phyloP scores from a whole-genome alignment of 2,329 filamentous ascomycete species.

The Coniella lustricola region DNA sequence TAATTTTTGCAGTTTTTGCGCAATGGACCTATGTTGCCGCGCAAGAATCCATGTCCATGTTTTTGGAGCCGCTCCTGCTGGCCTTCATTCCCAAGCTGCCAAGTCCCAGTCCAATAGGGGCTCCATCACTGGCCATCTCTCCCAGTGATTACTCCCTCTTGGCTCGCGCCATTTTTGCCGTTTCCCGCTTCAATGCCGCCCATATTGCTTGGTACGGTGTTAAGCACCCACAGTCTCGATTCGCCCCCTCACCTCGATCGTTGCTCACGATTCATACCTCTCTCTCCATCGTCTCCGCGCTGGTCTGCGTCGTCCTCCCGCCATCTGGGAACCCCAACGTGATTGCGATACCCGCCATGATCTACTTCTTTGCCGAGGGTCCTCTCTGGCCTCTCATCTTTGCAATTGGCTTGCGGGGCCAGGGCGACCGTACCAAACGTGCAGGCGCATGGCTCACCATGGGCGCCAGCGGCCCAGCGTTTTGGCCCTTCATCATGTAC shows the following conservation, averaged over 20 bases:
- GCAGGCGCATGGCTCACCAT: constrained; percentile 73
- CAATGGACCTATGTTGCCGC: constrained; percentile 76
- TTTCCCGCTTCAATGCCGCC: constrained; percentile 64
- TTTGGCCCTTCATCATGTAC: constrained; percentile 69
- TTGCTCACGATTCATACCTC: constrained; percentile 57
- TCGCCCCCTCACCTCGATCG: constrained; percentile 58
- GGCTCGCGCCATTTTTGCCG: constrained; percentile 64
- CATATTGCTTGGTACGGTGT: constrained; percentile 54
- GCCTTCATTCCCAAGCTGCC: constrained; percentile 27
- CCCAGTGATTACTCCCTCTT: constrained; percentile 63
- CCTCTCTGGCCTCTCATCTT: constrained; percentile 80
- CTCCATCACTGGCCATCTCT: constrained; percentile 43
- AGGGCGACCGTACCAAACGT: constrained; percentile 73
- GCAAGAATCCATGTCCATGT: constrained; percentile 60
- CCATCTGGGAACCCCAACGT: constrained; percentile 37
- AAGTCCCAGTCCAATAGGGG: constrained; percentile 21
- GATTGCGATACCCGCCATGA: constrained; percentile 52
- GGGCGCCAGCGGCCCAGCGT: constrained; percentile 64
- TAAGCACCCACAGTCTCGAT: constrained; percentile 33
- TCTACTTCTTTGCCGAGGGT: constrained; percentile 75
- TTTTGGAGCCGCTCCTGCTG: constrained; percentile 46
- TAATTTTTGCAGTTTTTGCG: constrained; percentile 65
- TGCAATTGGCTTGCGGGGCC: constrained; percentile 68
- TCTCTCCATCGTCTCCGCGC: constrained; percentile 51
- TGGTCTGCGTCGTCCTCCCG: constrained; percentile 40